Conservation (phyloP, 305 asterid genomes). For the Andrographis paniculata region DNA sequence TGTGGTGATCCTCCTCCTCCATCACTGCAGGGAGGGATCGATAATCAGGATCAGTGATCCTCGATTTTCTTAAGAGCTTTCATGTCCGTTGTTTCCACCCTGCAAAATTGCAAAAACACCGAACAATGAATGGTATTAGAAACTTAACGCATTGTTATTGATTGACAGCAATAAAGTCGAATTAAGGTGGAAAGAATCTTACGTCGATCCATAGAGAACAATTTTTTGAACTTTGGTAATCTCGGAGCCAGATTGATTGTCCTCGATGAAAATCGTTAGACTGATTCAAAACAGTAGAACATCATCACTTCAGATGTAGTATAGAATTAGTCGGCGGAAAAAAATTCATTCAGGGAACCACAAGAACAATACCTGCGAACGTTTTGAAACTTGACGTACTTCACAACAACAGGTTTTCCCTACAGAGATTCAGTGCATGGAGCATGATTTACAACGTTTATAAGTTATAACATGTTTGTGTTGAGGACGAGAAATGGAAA, state of each 20-base stretch:
- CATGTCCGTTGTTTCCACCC: constrained; percentile 97
- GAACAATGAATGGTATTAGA: neutral
- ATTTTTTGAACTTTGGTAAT: constrained; percentile 77
- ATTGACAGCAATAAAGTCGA: constrained; percentile 7
- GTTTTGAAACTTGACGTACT: constrained; percentile 93
- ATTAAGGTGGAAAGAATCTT: constrained; percentile 29
- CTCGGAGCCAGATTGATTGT: constrained; percentile 82
- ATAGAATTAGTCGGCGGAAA: constrained; percentile 12
- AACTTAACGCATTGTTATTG: neutral
- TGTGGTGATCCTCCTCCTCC: too few species aligned
- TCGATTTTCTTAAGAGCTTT: constrained; percentile 87
- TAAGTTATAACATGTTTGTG: neutral
- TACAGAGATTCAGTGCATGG: constrained; percentile 24
- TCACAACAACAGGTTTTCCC: constrained; percentile 78
- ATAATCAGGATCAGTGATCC: constrained; percentile 61
- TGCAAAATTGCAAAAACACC: constrained; percentile 14
- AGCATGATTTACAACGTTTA: constrained; percentile 15
- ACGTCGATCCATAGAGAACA: constrained; percentile 82
- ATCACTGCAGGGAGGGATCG: too few species aligned
- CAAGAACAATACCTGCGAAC: constrained; percentile 67
- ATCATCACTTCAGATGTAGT: neutral
- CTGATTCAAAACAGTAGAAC: constrained; percentile 32
- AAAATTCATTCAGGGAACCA: constrained; percentile 6
- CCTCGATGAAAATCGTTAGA: constrained; percentile 89
- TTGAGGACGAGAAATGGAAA: constrained; percentile 12